Conservation (phyloP, 768 basidiomycete genomes). For the Nidularia sp. region DNA sequence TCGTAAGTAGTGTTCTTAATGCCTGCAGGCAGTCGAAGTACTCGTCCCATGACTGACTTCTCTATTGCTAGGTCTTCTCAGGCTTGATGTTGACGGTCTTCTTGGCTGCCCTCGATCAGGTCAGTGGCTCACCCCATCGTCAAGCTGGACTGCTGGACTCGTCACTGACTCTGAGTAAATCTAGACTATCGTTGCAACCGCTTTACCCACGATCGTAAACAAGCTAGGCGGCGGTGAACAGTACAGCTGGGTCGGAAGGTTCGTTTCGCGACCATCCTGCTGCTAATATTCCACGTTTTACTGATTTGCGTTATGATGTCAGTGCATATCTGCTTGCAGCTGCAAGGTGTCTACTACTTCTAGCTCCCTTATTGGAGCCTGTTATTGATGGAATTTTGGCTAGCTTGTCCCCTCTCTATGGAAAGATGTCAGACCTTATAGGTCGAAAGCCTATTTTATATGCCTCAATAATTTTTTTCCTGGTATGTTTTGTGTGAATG, state of each 20-base stretch:
- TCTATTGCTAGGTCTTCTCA: slow-evolving; percentile 33
- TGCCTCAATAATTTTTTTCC: slow-evolving; percentile 58
- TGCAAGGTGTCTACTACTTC: slow-evolving; percentile 28
- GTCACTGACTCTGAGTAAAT: neutral
- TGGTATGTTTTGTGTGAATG: slow-evolving; percentile 36
- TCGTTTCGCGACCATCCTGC: slow-evolving; percentile 7
- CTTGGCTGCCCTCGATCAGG: slow-evolving; percentile 60
- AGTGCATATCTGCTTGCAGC: slow-evolving; percentile 76
- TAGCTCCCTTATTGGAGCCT: neutral
- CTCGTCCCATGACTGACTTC: neutral
- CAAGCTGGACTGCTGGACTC: slow-evolving; percentile 12
- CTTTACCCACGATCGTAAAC: slow-evolving; percentile 71
- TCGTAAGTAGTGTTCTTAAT: slow-evolving; percentile 26
- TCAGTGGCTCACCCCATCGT: slow-evolving; percentile 12
- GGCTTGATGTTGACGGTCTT: slow-evolving; percentile 44
- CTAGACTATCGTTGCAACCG: slow-evolving; percentile 65
- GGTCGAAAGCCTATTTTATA: slow-evolving; percentile 69
- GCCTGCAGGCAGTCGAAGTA: neutral
- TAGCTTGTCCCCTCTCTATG: slow-evolving; percentile 68
- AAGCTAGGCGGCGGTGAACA: slow-evolving; percentile 57
- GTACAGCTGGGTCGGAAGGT: slow-evolving; percentile 78
- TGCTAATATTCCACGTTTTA: neutral
- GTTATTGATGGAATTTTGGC: slow-evolving; percentile 1
- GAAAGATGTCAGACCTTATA: slow-evolving; percentile 65
- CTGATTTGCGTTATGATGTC: neutral